phyloP scores from a whole-genome alignment of 2,329 filamentous ascomycete species.

The Colletotrichum cuscutae region DNA sequence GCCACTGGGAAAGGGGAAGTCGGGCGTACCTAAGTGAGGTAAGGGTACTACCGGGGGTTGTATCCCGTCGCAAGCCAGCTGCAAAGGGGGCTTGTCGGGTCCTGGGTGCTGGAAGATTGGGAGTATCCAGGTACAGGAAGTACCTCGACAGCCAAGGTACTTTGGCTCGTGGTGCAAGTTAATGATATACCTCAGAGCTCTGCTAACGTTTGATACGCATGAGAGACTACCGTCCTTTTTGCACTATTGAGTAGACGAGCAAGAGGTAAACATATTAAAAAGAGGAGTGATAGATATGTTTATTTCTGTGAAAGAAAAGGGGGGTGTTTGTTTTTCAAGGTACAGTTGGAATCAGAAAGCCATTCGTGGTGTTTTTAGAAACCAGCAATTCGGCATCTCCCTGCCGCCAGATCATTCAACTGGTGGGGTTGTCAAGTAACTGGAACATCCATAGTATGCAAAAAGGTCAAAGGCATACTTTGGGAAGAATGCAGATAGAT shows the following conservation, averaged over 20 bases:
- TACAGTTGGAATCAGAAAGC: not conserved
- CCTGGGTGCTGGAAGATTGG: not conserved
- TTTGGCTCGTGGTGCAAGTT: not conserved
- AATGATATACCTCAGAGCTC: not conserved
- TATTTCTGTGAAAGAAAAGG: not conserved
- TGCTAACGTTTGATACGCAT: not conserved
- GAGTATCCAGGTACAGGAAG: not conserved
- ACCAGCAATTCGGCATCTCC: not conserved
- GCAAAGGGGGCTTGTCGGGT: not conserved
- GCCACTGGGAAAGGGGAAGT: conserved; percentile 5
- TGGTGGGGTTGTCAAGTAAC: not conserved
- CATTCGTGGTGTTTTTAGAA: not conserved
- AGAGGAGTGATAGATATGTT: no score
- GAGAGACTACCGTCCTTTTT: not conserved
- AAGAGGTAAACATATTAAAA: not conserved
- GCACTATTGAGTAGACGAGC: not conserved
- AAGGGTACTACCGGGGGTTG: not conserved
- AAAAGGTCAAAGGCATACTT: not conserved
- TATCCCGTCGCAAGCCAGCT: not conserved
- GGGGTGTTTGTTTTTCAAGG: not conserved
- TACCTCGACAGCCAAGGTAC: not conserved
- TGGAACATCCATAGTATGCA: not conserved
- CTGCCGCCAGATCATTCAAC: not conserved
- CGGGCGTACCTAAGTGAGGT: not conserved
- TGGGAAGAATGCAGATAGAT: not conserved